Base-by-base conservation (phyloP, 164 flowering plant genomes). In the Aristolochia fimbriata region DNA sequence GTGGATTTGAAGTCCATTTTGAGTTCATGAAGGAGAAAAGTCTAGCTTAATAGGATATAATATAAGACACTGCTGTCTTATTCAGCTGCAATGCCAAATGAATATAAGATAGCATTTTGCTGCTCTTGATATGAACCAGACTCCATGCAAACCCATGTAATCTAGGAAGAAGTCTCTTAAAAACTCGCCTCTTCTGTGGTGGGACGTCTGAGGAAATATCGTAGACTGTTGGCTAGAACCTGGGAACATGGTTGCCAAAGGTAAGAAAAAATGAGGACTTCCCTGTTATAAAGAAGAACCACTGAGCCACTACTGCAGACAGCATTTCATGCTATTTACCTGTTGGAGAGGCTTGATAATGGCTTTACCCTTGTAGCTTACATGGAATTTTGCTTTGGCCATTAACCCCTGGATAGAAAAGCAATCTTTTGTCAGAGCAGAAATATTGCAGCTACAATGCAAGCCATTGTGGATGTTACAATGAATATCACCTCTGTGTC, bases 351-450 rank as follows among this genome's bases (percentile, higher is more conserved):
- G 90, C 76, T 83, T 87, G 74, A 67, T 84, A 54, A 94, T 58
- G 58, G 95, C 77, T 79, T 85, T 81, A 25, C 82, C 91, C 62
- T 70, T 76, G 71, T 94, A 94, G 78, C 88, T 91, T 59, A 94
- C 97, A 70, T 94, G 97, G 74, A 94, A 94, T 62, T 91, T 91
- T 37, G 91, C 88, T 79, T 94, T 94, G 0, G 99, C 99, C 80
- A 88, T 67, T 70, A 94, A 71, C 3, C 99, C 99, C 97, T 94
- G 51, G 22, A 47, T 19, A n/a, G 16, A 19, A 45, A 62, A 43
- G 7, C 49, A 22, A 48, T 19, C 6, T 10, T 15, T 19, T 15
- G 41, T 43, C 21, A 19, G 47, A 22, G 43, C 47, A 6, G 8
- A 10, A 3, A 37, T 10, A 3, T 37, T 37, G 43, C 43, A 37